Evolutionary conservation across 257 asterid species (phyloP), one percentile per base, ranked within the genome.

Genomic region (Euphrasia confusa): DNA sequence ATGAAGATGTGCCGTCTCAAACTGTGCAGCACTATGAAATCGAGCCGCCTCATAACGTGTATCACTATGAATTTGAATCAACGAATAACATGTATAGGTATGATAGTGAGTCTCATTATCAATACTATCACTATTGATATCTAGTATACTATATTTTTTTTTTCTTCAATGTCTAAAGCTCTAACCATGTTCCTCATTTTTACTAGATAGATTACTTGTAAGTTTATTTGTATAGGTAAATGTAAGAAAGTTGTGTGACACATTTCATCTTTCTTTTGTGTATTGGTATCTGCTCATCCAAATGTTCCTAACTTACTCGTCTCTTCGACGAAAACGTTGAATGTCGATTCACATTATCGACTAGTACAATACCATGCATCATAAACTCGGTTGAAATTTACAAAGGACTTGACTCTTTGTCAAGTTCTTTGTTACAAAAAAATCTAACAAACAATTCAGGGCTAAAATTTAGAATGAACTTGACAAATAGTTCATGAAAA

Each of bases 51-150:
- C 24, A 21, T 57, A 58, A 75, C 35, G 33, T 61, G 26, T 71
- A 42, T 42, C 86, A 69, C 79, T 76, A 82, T 13, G 88, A 91
- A 70, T 68, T 73, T 17, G 84, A 72, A 44, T 71, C 72, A 10
- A 72, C 84, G 35, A 60, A 74, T 54, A 55, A 75, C 35, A 26
- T 62, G 27, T 71, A 44, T 64, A 70, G 75, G 58, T 74, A 70
- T 37, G 79, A 53, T 64, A 68, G 39, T 18, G 79, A 81, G 61
- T 77, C 80, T 18, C 77, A 73, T 32, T 75, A 78, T 61, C 79
- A 75, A 42, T 78, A 56, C 76, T 81, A 79, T 75, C 82, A 63
- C 42, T 79, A 83, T 32, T 88, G 73, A 80, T 58, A 59, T 59
- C 59, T 39, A 58, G 30, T 61, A 39, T 61, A 39, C 52, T 27